Percentiles rank a stretch among this genome's conserved stretches.
Conservation (phyloP, 805 yeast genomes). For the Sporopachydermia lactativora region DNA sequence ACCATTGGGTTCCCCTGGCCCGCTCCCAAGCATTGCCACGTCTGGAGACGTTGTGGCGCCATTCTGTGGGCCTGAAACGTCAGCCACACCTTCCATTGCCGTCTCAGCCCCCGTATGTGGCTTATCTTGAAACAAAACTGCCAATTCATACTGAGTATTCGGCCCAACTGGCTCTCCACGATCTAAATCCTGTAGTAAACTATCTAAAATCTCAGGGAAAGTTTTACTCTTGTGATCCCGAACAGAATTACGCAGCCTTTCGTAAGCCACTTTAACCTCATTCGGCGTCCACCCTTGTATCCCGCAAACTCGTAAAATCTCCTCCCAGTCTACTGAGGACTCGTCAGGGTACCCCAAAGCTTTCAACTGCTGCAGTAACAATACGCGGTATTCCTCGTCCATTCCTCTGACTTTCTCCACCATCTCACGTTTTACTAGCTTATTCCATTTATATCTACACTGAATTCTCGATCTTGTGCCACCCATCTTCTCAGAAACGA, state of each 20-base stretch:
- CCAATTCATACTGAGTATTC: background rate
- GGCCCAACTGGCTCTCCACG: too few species aligned
- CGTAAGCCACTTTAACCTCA: conserved; percentile 50
- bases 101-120: too few species aligned
- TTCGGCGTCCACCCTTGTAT: conserved; percentile 38
- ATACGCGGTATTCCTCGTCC: conserved; percentile 31
- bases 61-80: too few species aligned
- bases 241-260: conserved; percentile 37
- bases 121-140: background rate
- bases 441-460: conserved; percentile 93
- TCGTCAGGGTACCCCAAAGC: conserved; percentile 28
- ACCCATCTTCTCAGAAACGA: conserved; percentile 79
- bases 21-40: too few species aligned
- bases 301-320: conserved; percentile 32
- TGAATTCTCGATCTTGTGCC: conserved; percentile 85
- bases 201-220: conserved; percentile 19
- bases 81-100: too few species aligned
- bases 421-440: conserved; percentile 50
- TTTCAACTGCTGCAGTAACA: conserved; percentile 34
- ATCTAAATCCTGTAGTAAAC: conserved; percentile 11
- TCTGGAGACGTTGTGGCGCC: too few species aligned
- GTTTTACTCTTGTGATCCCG: conserved; percentile 32
- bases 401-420: conserved; percentile 28
- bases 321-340: conserved; percentile 39
- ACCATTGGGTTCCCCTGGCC: too few species aligned